Conservation (phyloP, 2,329 filamentous ascomycete species). For the Cyphellophora europaea region DNA sequence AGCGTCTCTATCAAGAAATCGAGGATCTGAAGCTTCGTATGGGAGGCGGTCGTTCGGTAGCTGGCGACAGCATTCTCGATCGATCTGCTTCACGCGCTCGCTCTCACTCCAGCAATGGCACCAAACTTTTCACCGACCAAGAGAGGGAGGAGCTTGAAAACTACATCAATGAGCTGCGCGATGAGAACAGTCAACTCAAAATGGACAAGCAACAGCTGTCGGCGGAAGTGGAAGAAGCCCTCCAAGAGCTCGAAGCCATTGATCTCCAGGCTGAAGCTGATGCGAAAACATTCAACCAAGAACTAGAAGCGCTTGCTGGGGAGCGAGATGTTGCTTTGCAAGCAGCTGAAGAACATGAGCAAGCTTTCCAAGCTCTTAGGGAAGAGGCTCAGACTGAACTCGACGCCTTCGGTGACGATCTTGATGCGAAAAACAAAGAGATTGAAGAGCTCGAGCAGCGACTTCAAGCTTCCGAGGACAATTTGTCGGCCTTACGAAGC, state of each 20-base stretch:
- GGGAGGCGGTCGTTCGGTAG: slow-evolving; percentile 48
- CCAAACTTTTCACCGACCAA: slow-evolving; percentile 58
- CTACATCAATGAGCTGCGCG: slow-evolving; percentile 71
- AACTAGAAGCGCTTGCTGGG: slow-evolving; percentile 66
- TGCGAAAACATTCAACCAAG: slow-evolving; percentile 67
- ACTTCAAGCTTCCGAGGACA: slow-evolving; percentile 68
- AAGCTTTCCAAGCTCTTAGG: slow-evolving; percentile 40
- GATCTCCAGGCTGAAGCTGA: slow-evolving; percentile 70
- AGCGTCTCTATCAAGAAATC: slow-evolving; percentile 90
- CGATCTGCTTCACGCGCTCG: slow-evolving; percentile 84
- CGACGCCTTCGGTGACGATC: slow-evolving; percentile 50
- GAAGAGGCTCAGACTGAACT: slow-evolving; percentile 52
- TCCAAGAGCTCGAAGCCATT: slow-evolving; percentile 68
- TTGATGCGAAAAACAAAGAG: slow-evolving; percentile 63
- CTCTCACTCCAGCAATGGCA: slow-evolving; percentile 64
- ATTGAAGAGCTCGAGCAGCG: slow-evolving; percentile 62
- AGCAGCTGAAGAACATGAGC: slow-evolving; percentile 57
- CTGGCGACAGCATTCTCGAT: slow-evolving; percentile 85
- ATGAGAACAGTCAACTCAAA: slow-evolving; percentile 77
- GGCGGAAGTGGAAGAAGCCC: slow-evolving; percentile 67
- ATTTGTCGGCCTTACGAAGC: slow-evolving; percentile 80
- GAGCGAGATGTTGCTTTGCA: slow-evolving; percentile 81
- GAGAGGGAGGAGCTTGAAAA: slow-evolving; percentile 82
- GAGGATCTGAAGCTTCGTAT: slow-evolving; percentile 90
- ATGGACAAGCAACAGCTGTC: slow-evolving; percentile 85